A percentile compares a stretch with the other conserved stretches of the same genome.
phyloP scores from a whole-genome alignment of 352 stramenopile species.

The Phytophthora chlamydospora region DNA sequence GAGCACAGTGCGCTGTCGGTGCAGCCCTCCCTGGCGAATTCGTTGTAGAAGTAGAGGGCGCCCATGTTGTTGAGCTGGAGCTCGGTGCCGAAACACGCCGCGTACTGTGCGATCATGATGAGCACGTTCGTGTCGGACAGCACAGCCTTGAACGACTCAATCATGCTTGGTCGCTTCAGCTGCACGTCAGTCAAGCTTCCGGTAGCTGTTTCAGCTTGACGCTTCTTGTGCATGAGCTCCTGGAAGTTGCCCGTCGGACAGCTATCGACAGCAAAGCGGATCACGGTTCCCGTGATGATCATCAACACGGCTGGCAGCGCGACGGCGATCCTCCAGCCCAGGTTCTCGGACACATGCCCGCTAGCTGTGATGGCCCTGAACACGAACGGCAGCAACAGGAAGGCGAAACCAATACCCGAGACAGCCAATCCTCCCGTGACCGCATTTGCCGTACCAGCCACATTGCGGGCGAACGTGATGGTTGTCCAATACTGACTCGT shows the following conservation, averaged over 20 bases:
- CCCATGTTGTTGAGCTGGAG: slow-evolving; percentile 97
- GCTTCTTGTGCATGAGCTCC: slow-evolving; percentile 75
- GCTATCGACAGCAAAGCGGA: slow-evolving; percentile 85
- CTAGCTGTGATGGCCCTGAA: slow-evolving; percentile 83
- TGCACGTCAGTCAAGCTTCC: slow-evolving; percentile 25
- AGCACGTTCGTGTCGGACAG: slow-evolving; percentile 90
- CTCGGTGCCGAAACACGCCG: slow-evolving; percentile 94
- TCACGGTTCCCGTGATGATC: slow-evolving; percentile 74
- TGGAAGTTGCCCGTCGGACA: slow-evolving; percentile 93
- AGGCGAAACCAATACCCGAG: slow-evolving; percentile 91
- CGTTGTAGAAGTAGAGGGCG: slow-evolving; percentile 92
- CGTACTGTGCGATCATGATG: slow-evolving; percentile 95
- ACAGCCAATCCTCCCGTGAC: slow-evolving; percentile 93
- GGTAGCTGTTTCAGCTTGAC: slow-evolving; percentile 46
- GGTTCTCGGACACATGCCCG: slow-evolving; percentile 61
- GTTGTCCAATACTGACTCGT: slow-evolving; percentile 95
- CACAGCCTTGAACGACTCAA: slow-evolving; percentile 57
- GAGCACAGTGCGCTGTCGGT: slow-evolving; percentile 38
- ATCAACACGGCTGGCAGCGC: slow-evolving; percentile 90
- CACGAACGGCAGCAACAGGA: slow-evolving; percentile 90
- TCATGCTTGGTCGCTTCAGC: slow-evolving; percentile 30
- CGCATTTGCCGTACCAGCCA: slow-evolving; percentile 94
- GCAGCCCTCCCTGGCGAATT: slow-evolving; percentile 78
- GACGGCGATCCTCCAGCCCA: slow-evolving; percentile 92
- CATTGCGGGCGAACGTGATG: slow-evolving; percentile 94